Conservation (phyloP, 495 filamentous ascomycete genomes). For the Penicillium manginii region DNA sequence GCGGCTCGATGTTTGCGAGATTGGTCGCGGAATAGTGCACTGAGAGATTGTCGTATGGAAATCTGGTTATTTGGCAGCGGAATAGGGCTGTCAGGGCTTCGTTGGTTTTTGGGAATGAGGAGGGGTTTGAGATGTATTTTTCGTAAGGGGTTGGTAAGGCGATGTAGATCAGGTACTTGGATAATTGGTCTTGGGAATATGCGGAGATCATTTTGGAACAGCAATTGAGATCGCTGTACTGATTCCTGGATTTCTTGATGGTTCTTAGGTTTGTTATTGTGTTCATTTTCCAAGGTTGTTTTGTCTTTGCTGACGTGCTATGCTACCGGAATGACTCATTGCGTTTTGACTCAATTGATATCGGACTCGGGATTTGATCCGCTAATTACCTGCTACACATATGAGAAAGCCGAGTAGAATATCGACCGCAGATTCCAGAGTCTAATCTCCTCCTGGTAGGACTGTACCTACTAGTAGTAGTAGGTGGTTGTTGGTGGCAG, state of each 20-base stretch:
- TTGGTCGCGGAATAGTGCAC: slow-evolving; percentile 59
- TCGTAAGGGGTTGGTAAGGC: slow-evolving; percentile 26
- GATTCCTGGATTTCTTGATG: no score
- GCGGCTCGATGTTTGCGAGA: slow-evolving; percentile 56
- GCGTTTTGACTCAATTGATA: not conserved
- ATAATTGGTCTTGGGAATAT: slow-evolving; percentile 26
- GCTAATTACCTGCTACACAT: no score
- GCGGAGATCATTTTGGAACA: slow-evolving; percentile 17
- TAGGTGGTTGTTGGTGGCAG: no score
- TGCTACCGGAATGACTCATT: not conserved
- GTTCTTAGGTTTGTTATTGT: no score
- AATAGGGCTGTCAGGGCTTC: slow-evolving; percentile 29
- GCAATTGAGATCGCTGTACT: not conserved
- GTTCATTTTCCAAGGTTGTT: not conserved
- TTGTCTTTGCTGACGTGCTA: slow-evolving; percentile 1
- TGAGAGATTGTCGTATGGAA: slow-evolving; percentile 73
- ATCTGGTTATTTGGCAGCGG: slow-evolving; percentile 55
- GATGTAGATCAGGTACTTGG: slow-evolving; percentile 28
- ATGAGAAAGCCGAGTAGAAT: no score
- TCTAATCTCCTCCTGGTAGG: no score
- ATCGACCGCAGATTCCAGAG: no score
- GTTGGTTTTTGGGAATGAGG: slow-evolving; percentile 30
- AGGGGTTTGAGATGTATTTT: slow-evolving; percentile 19
- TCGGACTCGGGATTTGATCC: no score
- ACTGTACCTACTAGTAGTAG: no score